Percentiles rank a stretch among this genome's conserved stretches.
These are phyloP conservation scores for Cordyceps cicadae DNA, from an alignment of 2,329 filamentous ascomycete species.

Conservation along the genomic window DNA sequence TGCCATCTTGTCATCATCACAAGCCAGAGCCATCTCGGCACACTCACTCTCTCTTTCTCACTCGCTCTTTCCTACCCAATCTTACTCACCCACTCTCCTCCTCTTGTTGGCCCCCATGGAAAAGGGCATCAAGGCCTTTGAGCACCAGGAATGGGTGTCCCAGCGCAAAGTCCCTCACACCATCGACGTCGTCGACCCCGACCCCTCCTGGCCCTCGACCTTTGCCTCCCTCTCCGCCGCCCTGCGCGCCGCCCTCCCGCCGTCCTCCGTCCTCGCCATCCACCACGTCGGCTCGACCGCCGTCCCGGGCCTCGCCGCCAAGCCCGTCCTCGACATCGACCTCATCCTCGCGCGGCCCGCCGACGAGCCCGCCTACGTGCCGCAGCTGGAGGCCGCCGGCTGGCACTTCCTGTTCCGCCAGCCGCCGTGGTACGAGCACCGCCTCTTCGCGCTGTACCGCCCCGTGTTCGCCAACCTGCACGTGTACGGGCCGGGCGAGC, in stretches of 20 bases:
- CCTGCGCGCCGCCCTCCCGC: slow-evolving; percentile 21
- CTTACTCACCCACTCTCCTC: not conserved
- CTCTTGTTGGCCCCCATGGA: not conserved
- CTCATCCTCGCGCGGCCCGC: slow-evolving; percentile 30
- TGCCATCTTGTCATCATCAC: not conserved
- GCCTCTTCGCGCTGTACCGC: slow-evolving; percentile 26
- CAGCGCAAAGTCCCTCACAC: slow-evolving; percentile 13
- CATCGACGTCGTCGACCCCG: slow-evolving; percentile 21
- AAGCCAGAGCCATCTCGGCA: not conserved
- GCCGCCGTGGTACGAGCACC: slow-evolving; percentile 34
- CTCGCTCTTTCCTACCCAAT: too few relatives aligned
- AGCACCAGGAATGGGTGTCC: slow-evolving; percentile 12
- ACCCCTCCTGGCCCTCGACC: slow-evolving; percentile 22
- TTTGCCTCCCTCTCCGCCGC: slow-evolving; percentile 20
- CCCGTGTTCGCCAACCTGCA: slow-evolving; percentile 32
- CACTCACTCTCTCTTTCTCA: too few relatives aligned
- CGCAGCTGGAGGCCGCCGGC: slow-evolving; percentile 28
- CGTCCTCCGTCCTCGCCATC: slow-evolving; percentile 24
- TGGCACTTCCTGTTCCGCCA: slow-evolving; percentile 35
- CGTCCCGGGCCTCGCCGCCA: slow-evolving; percentile 35
- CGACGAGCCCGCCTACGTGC: slow-evolving; percentile 30
- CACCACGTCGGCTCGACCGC: slow-evolving; percentile 38
- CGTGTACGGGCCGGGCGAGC: slow-evolving; percentile 31
- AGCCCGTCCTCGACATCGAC: slow-evolving; percentile 40
- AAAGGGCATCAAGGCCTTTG: slow-evolving; percentile 1